phyloP scores from a whole-genome alignment of 2,329 filamentous ascomycete genomes.

The Escovopsis sp. region DNA sequence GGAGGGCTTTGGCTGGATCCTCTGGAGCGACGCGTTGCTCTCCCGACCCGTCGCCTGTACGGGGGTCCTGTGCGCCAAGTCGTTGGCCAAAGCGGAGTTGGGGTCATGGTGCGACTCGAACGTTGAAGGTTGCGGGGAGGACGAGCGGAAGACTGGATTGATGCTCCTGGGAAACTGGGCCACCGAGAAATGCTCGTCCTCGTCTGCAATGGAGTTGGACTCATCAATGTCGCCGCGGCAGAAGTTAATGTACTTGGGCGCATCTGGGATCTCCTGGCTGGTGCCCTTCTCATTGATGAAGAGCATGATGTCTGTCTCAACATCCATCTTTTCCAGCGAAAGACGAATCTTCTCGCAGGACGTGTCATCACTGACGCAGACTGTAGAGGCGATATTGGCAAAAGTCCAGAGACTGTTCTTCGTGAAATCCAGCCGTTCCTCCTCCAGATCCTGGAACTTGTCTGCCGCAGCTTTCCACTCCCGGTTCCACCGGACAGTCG shows the following conservation, averaged over 20 bases:
- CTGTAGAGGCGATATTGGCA: slow-evolving; percentile 91
- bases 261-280: slow-evolving; percentile 91
- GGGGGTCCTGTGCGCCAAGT: slow-evolving; percentile 46
- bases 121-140: slow-evolving; percentile 85
- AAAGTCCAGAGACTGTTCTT: slow-evolving; percentile 98
- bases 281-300: slow-evolving; percentile 88
- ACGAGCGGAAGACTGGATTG: slow-evolving; percentile 90
- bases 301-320: slow-evolving; percentile 78
- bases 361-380: slow-evolving; percentile 92
- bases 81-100: slow-evolving; percentile 54
- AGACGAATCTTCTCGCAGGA: slow-evolving; percentile 94
- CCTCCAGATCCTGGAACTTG: slow-evolving; percentile 98
- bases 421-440: slow-evolving; percentile 90
- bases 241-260: slow-evolving; percentile 98
- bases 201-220: slow-evolving; percentile 64
- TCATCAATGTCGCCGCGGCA: slow-evolving; percentile 78
- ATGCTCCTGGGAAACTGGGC: slow-evolving; percentile 92
- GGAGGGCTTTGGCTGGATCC: slow-evolving; percentile 11
- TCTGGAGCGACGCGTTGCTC: slow-evolving; percentile 37
- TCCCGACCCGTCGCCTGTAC: slow-evolving; percentile 33
- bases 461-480: slow-evolving; percentile 97
- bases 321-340: slow-evolving; percentile 87
- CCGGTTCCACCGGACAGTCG: slow-evolving; percentile 87
- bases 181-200: slow-evolving; percentile 83
- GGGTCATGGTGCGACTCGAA: slow-evolving; percentile 88